Evolutionary conservation across 352 stramenopile species (phyloP).

Genomic region (Phytophthora cajani): DNA sequence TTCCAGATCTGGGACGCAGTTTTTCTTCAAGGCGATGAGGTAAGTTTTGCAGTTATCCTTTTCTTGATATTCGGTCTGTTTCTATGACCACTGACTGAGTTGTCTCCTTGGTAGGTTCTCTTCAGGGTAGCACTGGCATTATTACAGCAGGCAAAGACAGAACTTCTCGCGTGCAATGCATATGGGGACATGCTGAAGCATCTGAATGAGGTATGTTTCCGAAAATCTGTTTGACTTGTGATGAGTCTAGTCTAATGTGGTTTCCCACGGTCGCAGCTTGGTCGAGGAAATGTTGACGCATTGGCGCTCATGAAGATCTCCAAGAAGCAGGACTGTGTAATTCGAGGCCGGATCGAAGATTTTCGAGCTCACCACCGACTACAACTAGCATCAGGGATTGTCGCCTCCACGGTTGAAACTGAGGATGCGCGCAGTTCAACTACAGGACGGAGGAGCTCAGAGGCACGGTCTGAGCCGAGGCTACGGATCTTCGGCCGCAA

Average conservation of each 20-base stretch:
- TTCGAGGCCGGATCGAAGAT: conserved; percentile 77
- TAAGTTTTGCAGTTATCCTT: conserved; percentile 20
- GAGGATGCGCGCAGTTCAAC: conserved; percentile 45
- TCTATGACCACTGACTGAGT: conserved; percentile 2
- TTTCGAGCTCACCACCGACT: conserved; percentile 86
- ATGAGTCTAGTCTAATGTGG: not conserved
- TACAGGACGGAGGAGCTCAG: conserved; percentile 41
- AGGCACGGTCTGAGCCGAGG: conserved; percentile 59
- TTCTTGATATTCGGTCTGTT: not conserved
- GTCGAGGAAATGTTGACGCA: conserved; percentile 54
- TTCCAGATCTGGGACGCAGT: conserved; percentile 86
- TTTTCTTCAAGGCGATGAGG: conserved; percentile 85
- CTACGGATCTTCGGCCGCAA: conserved; percentile 67
- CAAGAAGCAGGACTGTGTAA: conserved; percentile 71
- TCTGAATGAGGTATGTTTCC: conserved; percentile 71
- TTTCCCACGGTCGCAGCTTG: conserved; percentile 50
- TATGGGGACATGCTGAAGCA: conserved; percentile 85
- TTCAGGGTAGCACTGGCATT: conserved; percentile 81
- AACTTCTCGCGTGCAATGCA: conserved; percentile 62
- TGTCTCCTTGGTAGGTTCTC: conserved; percentile 52
- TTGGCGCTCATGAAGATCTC: conserved; percentile 57
- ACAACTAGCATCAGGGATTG: conserved; percentile 80
- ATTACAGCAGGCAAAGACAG: conserved; percentile 66
- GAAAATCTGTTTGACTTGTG: not conserved
- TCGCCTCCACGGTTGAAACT: conserved; percentile 67